These are phyloP conservation scores for Zopfia rhizophila DNA, from an alignment of 2,329 filamentous ascomycete species.

Conservation along the genomic window DNA sequence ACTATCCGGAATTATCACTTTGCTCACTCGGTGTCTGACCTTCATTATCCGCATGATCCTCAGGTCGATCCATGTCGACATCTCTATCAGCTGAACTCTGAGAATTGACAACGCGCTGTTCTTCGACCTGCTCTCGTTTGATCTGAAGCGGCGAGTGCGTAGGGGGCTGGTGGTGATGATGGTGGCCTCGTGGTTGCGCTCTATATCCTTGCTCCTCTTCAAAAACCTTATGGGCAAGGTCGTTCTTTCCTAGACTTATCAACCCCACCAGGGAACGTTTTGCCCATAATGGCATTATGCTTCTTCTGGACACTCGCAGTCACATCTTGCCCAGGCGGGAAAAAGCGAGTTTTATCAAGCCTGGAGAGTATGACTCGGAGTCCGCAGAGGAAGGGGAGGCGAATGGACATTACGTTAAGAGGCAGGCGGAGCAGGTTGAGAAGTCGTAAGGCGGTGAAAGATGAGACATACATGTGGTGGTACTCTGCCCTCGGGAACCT, in stretches of 20 bases:
- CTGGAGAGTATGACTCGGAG: conserved; percentile 24
- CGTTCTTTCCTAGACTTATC: conserved; percentile 44
- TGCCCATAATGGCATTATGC: conserved; percentile 47
- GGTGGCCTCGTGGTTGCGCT: conserved; percentile 31
- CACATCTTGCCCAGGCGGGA: conserved; percentile 23
- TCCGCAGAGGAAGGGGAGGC: too few relatives aligned
- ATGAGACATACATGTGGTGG: conserved; percentile 57
- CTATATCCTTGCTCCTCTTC: conserved; percentile 41
- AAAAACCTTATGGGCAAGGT: conserved; percentile 47
- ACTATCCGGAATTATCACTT: conserved; percentile 30
- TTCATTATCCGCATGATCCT: conserved; percentile 34
- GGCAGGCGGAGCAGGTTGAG: too few relatives aligned
- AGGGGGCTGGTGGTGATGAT: too few relatives aligned
- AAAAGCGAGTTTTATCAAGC: too few relatives aligned
- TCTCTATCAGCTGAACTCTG: conserved; percentile 27
- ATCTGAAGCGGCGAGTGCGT: too few relatives aligned
- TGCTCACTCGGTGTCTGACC: conserved; percentile 28
- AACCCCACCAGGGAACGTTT: conserved; percentile 50
- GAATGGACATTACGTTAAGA: too few relatives aligned
- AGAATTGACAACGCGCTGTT: conserved; percentile 17
- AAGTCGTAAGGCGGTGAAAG: conserved; percentile 53
- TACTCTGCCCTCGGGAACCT: too few relatives aligned
- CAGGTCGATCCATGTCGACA: conserved; percentile 36
- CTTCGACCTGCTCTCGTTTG: conserved; percentile 36
- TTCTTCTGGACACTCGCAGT: conserved; percentile 38